Conservation (phyloP, 129 eudicot genomes). For the Arctium minus region DNA sequence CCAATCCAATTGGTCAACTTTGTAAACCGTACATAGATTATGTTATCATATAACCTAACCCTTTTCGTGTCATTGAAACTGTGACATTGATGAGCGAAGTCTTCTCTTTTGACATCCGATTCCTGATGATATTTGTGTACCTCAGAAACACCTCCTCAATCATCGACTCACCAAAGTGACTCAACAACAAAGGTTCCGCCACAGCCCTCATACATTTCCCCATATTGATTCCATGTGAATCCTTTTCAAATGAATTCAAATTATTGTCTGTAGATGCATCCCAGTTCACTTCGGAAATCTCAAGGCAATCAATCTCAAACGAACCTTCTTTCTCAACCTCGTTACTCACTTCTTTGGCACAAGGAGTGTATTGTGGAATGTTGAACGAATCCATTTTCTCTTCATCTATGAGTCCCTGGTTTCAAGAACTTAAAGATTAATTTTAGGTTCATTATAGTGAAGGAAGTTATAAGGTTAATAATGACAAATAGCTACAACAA, state of each 20-base stretch:
- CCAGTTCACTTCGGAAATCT: slow-evolving; percentile 47
- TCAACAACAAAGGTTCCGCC: neutral
- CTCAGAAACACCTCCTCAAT: slow-evolving; percentile 46
- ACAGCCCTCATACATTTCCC: neutral
- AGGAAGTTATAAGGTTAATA: too few relatives aligned
- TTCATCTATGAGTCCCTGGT: too few relatives aligned
- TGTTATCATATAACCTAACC: neutral
- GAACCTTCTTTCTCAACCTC: slow-evolving; percentile 49
- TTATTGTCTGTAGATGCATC: slow-evolving; percentile 8
- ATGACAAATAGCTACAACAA: too few relatives aligned
- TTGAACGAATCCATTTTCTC: too few relatives aligned
- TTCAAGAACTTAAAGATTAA: too few relatives aligned
- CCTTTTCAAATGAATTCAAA: neutral
- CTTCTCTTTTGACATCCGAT: slow-evolving; percentile 37
- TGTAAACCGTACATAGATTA: too few relatives aligned
- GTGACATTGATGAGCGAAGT: slow-evolving; percentile 37
- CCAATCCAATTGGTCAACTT: too few relatives aligned
- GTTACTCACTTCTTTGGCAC: slow-evolving; percentile 28
- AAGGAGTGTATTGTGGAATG: slow-evolving; percentile 35
- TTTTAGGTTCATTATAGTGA: too few relatives aligned
- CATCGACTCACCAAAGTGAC: slow-evolving; percentile 49
- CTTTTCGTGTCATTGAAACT: slow-evolving; percentile 36
- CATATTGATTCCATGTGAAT: slow-evolving; percentile 30
- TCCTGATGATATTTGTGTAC: slow-evolving; percentile 28
- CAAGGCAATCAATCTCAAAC: slow-evolving; percentile 22